Base-by-base conservation (phyloP, 1,284 basidiomycete species). In the Fereydounia khargensis region DNA sequence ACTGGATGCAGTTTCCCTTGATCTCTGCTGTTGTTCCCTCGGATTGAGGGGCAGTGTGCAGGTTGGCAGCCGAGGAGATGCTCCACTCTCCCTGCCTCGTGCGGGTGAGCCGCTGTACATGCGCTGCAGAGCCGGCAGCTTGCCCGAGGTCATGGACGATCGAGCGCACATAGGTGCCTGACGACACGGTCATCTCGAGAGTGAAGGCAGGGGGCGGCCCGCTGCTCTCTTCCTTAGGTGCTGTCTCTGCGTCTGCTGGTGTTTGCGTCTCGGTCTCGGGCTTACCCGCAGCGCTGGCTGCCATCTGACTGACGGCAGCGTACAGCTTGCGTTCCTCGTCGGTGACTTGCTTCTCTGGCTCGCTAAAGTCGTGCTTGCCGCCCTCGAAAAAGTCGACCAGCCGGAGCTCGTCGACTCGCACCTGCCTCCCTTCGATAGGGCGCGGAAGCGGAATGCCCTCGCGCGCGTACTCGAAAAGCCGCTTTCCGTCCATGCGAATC, bases 401-500 rank as follows among this genome's bases (percentile, higher is more conserved):
- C 65, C 86, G 82, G 40, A 98, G 80, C 9, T 86, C 84, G 67
- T 88, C 84, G 6, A 99, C 84, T 3, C 84, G 88, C 22, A 89
- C 87, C 57, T 84, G 81, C n/a, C 95, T 85, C 35, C 86, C 77
- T 65, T 92, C 89, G 56, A 99, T 95, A 4, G 92, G 88, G 9
- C 92, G 84, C 17, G 95, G 95, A 13, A 98, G 82, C 0, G 91
- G 89, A 39, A 87, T 86, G 9, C 87, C 87, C 70, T 87, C 83
- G 3, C 95, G 84, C 11, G 95, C 95, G 73, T 98, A 99, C 70
- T 98, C 94, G 76, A 98, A 92, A 22, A 98, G 77, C 1, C 90
- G 88, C 77, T 85, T 91, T 2, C 95, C 95, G 66, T 98, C 91
- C 89, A 98, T 98, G 77, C 96, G 94, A 32, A 98, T 80, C 0